Percentiles rank a stretch among this genome's conserved stretches.
Conservation (phyloP, 176 grass and related monocot species). For the Cenchrus fungigraminus region DNA sequence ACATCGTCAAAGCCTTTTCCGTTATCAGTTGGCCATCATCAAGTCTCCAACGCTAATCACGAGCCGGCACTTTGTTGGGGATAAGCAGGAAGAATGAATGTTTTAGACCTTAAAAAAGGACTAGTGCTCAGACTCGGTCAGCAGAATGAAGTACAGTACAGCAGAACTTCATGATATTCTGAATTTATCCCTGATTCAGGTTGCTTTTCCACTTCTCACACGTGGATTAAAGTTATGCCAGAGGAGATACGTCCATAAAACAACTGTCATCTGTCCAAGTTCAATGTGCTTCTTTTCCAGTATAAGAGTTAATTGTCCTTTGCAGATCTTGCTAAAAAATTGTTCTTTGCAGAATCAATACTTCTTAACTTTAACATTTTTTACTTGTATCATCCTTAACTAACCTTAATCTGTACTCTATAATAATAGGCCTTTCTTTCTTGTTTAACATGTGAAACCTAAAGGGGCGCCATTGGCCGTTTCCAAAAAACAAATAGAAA, state of each 20-base stretch:
- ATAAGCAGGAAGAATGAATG: not conserved
- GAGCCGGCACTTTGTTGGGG: not conserved
- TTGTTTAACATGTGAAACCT: not conserved
- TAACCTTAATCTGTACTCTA: not conserved
- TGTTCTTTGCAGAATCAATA: not conserved
- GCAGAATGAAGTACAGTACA: not conserved
- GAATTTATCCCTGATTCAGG: not conserved
- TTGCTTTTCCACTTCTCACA: not conserved
- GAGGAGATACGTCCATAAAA: not conserved
- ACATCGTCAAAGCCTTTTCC: constrained; percentile 43
- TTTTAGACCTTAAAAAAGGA: not conserved
- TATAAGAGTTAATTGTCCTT: not conserved
- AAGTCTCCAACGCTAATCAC: constrained; percentile 4
- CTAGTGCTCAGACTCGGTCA: not conserved
- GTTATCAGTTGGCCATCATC: not conserved
- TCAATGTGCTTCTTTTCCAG: not conserved
- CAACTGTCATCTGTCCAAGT: not conserved
- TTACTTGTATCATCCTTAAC: not conserved
- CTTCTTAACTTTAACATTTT: not conserved
- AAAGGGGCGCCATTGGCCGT: too few species aligned
- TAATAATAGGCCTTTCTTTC: not conserved
- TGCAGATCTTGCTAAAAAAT: too few species aligned
- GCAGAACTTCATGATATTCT: not conserved
- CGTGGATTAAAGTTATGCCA: not conserved
- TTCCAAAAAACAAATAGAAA: too few species aligned